A percentile compares a stretch with the other conserved stretches of the same genome.
These are phyloP conservation scores for Podospora anserina DNA, from an alignment of 495 filamentous ascomycete genomes.

Conservation along the genomic window DNA sequence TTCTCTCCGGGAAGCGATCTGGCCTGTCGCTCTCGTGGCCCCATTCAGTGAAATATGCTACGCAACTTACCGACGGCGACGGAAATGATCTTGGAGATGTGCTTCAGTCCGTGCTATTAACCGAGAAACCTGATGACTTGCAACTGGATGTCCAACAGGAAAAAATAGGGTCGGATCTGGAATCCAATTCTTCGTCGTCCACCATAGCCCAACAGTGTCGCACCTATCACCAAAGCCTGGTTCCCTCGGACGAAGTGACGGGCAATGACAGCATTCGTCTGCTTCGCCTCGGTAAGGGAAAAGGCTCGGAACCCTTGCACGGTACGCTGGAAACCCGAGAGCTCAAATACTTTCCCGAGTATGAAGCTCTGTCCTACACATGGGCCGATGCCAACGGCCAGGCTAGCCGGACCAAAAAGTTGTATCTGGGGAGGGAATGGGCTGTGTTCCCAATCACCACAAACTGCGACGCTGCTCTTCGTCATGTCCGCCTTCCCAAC, in stretches of 20 bases:
- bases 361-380: conserved; percentile 25
- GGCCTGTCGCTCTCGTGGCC: conserved; percentile 17
- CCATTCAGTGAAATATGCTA: conserved; percentile 14
- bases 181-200: neutral
- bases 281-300: conserved; percentile 20
- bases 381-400: conserved; percentile 22
- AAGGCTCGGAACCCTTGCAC: conserved; percentile 20
- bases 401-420: conserved; percentile 16
- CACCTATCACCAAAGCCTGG: neutral
- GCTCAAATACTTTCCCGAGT: conserved; percentile 26
- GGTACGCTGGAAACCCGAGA: conserved; percentile 15
- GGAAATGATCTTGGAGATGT: conserved; percentile 12
- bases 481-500: conserved; percentile 17
- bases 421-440: conserved; percentile 26
- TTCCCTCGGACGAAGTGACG: neutral
- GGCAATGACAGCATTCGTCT: conserved; percentile 22
- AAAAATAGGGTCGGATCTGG: neutral
- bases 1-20: conserved; percentile 11
- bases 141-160: neutral
- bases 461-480: conserved; percentile 24
- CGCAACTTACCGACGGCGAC: conserved; percentile 3
- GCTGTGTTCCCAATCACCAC: conserved; percentile 20
- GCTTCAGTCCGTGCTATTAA: neutral
- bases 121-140: neutral
- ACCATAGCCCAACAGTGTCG: neutral